phyloP scores from a whole-genome alignment of 2,329 filamentous ascomycete species.

The Stylonectria norvegica region DNA sequence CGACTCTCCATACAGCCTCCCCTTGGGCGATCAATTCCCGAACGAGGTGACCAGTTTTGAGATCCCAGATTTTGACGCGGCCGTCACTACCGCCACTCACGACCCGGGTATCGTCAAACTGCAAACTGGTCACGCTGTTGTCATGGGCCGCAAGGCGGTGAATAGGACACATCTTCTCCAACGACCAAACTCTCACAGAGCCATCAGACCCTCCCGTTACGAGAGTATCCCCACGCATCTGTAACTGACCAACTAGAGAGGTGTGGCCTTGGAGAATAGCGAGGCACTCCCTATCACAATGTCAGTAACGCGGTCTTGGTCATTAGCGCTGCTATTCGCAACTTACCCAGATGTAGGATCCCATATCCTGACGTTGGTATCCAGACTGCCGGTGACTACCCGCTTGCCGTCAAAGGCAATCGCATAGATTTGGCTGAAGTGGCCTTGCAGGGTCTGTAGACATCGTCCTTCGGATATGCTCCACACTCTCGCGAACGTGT shows the following conservation, averaged over 20 bases:
- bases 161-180: slow-evolving; percentile 86
- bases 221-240: slow-evolving; percentile 90
- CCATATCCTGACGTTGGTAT: slow-evolving; percentile 97
- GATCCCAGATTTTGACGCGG: slow-evolving; percentile 97
- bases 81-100: slow-evolving; percentile 96
- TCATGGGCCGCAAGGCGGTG: slow-evolving; percentile 94
- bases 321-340: neutral
- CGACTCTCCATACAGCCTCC: slow-evolving; percentile 95
- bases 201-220: slow-evolving; percentile 96
- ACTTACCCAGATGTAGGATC: slow-evolving; percentile 80
- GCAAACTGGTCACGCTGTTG: slow-evolving; percentile 95
- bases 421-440: slow-evolving; percentile 98
- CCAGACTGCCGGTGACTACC: slow-evolving; percentile 91
- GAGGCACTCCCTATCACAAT: slow-evolving; percentile 62
- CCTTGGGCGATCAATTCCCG: slow-evolving; percentile 87
- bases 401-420: slow-evolving; percentile 94
- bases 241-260: slow-evolving; percentile 90
- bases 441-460: slow-evolving; percentile 81
- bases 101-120: slow-evolving; percentile 93
- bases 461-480: slow-evolving; percentile 95
- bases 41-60: slow-evolving; percentile 86
- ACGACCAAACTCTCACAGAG: slow-evolving; percentile 92
- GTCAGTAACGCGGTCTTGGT: slow-evolving; percentile 31
- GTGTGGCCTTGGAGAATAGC: slow-evolving; percentile 96
- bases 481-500: slow-evolving; percentile 96